phyloP scores from a whole-genome alignment of 371 early-diverging fungal genomes.

The Umbelopsis sp. region DNA sequence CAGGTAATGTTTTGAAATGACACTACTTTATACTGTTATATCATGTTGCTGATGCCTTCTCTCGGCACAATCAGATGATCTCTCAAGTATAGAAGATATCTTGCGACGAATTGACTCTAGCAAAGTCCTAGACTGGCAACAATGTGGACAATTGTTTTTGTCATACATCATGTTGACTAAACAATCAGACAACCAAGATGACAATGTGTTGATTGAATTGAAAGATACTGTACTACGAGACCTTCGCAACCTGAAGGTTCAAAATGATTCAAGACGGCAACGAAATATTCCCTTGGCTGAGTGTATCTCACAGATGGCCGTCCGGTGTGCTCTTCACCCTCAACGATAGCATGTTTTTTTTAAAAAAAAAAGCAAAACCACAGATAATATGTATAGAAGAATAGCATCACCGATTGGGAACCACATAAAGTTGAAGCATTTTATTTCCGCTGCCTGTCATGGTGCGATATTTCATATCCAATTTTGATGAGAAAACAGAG shows the following conservation, averaged over 20 bases:
- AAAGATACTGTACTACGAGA: neutral
- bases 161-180: neutral
- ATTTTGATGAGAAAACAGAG: too few relatives aligned
- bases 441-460: too few relatives aligned
- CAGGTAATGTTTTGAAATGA: neutral
- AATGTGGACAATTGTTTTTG: constrained; percentile 8
- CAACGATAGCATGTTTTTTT: neutral
- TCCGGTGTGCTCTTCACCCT: constrained; percentile 8
- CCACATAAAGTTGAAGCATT: too few relatives aligned
- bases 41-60: neutral
- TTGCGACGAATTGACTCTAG: constrained; percentile 2
- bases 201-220: neutral
- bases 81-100: constrained; percentile 2
- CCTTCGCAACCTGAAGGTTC: constrained; percentile 11
- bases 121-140: constrained; percentile 12
- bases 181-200: neutral
- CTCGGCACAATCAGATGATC: neutral
- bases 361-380: too few relatives aligned
- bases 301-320: constrained; percentile 13
- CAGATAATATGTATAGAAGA: too few relatives aligned
- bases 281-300: constrained; percentile 2
- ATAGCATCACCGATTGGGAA: too few relatives aligned
- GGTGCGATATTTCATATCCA: too few relatives aligned
- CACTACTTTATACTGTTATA: neutral
- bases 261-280: constrained; percentile 3